These are phyloP conservation scores for Edaphochlamys debaryana DNA, from an alignment of 139 green algal genomes.

Conservation along the genomic window DNA sequence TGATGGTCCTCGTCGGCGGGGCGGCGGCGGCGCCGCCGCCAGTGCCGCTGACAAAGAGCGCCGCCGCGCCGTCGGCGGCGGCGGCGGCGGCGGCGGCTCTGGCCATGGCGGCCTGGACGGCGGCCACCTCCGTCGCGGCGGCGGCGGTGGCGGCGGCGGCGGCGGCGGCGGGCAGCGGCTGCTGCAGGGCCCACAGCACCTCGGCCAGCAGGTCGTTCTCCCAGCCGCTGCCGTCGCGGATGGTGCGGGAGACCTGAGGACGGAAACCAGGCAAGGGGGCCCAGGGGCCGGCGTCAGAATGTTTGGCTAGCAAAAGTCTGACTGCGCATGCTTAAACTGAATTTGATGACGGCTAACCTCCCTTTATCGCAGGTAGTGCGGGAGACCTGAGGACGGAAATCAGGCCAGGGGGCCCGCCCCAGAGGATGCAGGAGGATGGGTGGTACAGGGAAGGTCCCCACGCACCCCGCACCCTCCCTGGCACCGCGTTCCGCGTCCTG, in stretches of 20 bases:
- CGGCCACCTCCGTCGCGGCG: background rate
- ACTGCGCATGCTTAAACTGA: no score
- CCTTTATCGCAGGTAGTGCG: background rate
- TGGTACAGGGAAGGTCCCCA: no score
- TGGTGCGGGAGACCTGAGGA: conserved; percentile 10
- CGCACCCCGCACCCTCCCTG: no score
- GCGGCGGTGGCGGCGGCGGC: background rate
- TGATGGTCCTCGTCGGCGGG: background rate
- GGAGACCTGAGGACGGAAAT: background rate
- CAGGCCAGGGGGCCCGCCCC: background rate
- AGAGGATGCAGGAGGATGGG: no score
- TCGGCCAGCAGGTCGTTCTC: conserved; percentile 7
- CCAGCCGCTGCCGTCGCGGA: conserved; percentile 13
- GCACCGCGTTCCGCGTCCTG: no score
- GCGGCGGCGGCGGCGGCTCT: background rate
- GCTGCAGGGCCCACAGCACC: conserved; percentile 15
- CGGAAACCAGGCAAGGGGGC: background rate
- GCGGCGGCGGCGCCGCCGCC: no score
- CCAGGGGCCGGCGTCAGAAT: background rate
- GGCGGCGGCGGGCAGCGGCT: background rate
- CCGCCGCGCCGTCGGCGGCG: background rate
- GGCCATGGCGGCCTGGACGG: no score
- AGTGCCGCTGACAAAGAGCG: background rate
- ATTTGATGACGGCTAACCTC: no score
- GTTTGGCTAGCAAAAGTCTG: background rate